Base-by-base conservation (phyloP, 441 rosid species). In the Gossypium schwendimanii region DNA sequence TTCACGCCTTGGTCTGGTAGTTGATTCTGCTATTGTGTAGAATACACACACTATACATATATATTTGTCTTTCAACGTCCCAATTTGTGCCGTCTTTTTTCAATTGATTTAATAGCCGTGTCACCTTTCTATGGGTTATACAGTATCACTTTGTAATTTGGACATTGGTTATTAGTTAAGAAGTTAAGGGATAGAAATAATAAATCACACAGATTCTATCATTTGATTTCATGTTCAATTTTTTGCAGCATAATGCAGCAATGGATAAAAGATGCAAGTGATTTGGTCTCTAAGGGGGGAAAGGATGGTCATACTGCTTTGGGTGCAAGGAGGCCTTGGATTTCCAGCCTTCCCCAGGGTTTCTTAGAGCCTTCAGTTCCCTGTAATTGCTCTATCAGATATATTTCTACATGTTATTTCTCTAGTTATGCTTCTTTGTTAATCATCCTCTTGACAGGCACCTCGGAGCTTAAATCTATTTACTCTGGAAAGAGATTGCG, bases 301-400 rank as follows among this genome's bases (percentile, higher is more conserved):
- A 87, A 86, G 70, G 78, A 68, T 73, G 82, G 86, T 69, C 44
- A 10, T 55, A 83, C 78, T 73, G 82, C 81, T 78, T 80, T 71
- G 63, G 70, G 79, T 79, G 84, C 79, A 55, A 81, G 87, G 88
- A 87, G 73, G 81, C 79, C 81, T 41, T 81, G 74, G 58, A 65
- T 82, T 70, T 76, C 86, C 64, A 65, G 75, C 76, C 84, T 69
- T 55, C 77, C 77, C 49, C 71, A 28, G 73, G 72, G 71, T 82
- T 86, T 90, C 78, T 76, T 59, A 71, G 85, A 84, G 73, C 87
- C 98, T 74, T 65, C 85, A 74, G 66, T 95, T 78, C 87, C 91
- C 26, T 85, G 99, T 95, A 79, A 81, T 91, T 80, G 41, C 44
- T 63, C 58, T 69, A 7, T 72, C 15, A 24, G 36, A 58, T 3